These are phyloP conservation scores for Talaromyces sp. DNA, from an alignment of 2,329 filamentous ascomycete species.

Conservation along the genomic window DNA sequence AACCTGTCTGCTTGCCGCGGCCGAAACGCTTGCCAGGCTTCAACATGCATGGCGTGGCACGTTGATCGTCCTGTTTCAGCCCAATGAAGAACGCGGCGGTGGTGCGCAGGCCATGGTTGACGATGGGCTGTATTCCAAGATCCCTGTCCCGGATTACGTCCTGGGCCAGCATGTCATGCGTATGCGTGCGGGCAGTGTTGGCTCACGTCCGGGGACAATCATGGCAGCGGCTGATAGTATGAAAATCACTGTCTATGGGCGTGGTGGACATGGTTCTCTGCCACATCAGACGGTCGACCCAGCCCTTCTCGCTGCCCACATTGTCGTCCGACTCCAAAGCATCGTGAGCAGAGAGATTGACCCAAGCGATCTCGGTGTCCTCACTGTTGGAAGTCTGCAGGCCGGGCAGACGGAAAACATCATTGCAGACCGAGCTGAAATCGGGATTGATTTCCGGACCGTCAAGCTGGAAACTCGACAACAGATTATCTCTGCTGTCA, in stretches of 20 bases:
- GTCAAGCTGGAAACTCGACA: slow-evolving; percentile 43
- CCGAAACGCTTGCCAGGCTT: slow-evolving; percentile 44
- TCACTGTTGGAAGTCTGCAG: slow-evolving; percentile 57
- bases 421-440: slow-evolving; percentile 51
- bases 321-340: slow-evolving; percentile 56
- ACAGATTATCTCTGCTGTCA: slow-evolving; percentile 44
- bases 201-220: slow-evolving; percentile 33
- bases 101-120: slow-evolving; percentile 62
- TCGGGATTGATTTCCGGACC: slow-evolving; percentile 54
- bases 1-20: slow-evolving; percentile 51
- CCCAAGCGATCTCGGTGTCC: slow-evolving; percentile 50
- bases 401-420: slow-evolving; percentile 59
- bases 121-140: slow-evolving; percentile 50
- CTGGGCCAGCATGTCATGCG: slow-evolving; percentile 56
- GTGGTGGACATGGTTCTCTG: slow-evolving; percentile 55
- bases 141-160: slow-evolving; percentile 53
- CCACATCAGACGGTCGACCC: slow-evolving; percentile 57
- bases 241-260: slow-evolving; percentile 54
- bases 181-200: slow-evolving; percentile 37
- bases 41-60: slow-evolving; percentile 57
- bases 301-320: slow-evolving; percentile 53
- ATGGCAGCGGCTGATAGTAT: slow-evolving; percentile 43
- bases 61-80: slow-evolving; percentile 62
- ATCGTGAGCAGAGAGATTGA: slow-evolving; percentile 54
- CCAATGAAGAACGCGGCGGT: slow-evolving; percentile 59